Evolutionary conservation across 176 grass and related monocot species (phyloP), one percentile per base, ranked within the genome.

Genomic region (Microstegium vimineum): DNA sequence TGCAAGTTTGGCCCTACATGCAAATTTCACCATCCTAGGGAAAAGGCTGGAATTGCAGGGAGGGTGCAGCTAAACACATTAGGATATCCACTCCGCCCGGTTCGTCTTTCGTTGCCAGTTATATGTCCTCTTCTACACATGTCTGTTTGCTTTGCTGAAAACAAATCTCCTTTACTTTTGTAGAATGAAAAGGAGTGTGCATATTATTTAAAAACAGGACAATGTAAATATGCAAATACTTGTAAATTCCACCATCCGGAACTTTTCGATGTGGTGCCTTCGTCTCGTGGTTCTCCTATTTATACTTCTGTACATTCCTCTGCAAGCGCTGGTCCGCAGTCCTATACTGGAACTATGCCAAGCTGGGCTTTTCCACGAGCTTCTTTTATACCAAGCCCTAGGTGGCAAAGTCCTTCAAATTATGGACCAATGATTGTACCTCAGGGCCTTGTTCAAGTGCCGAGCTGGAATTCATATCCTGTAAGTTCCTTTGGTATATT

Each of bases 231-330:
- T 75, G 93, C 89, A 62, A 93, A 88, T 90, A 99, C 97, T 83
- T 99, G 97, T 96, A 99, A 96, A 99, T 99, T 99, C 73, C 84
- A 99, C 70, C 97, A 99, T 84, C 93, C 97, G 30, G 85, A 99
- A 51, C 87, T 89, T 88, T 94, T 91, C 86, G 87, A 74, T 88
- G 87, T 62, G n/a, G 72, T 81, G 75, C 79, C 73, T 88, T 90
- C 90, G 31, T 78, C 88, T 51, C 87, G 73, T 64, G 97, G 77
- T 72, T 94, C 93, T 76, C 88, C 87, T 92, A 85, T 96, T 83
- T 94, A 95, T 99, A 86, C 97, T 88, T 79, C 85, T 92, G 91
- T 94, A 94, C 85, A 91, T 75, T 92, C 91, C 57, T 87, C 93
- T 88, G 82, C 79, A 85, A 93, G 82, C 10, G 42, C 87, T 69